Conservation (phyloP, 2,329 filamentous ascomycete species). For the Mariannaea elegans region DNA sequence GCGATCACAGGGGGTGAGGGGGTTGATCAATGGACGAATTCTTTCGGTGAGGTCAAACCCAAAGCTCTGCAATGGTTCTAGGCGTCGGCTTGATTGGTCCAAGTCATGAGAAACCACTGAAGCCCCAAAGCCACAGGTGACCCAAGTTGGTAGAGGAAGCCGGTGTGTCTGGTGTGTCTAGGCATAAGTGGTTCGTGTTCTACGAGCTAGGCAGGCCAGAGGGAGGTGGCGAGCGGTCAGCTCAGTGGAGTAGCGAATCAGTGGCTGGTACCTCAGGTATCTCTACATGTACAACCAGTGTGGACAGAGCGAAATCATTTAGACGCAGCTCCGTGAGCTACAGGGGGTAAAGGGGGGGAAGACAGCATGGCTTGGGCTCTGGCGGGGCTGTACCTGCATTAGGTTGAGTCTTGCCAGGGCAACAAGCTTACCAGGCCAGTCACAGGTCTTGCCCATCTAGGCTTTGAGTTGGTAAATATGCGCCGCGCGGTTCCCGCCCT, state of each 20-base stretch:
- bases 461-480: not conserved
- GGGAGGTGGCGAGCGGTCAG: conserved; percentile 19
- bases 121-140: conserved; percentile 6
- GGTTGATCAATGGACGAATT: not conserved
- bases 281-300: not conserved
- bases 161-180: conserved; percentile 1
- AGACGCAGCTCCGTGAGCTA: not conserved
- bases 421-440: conserved; percentile 22
- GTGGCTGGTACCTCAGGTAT: not conserved
- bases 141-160: not conserved
- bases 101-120: conserved; percentile 8
- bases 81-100: conserved; percentile 4
- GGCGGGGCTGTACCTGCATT: conserved; percentile 40
- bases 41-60: not conserved
- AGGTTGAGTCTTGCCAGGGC: conserved; percentile 34
- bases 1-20: not conserved
- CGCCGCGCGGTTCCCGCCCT: conserved; percentile 3
- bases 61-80: conserved; percentile 2
- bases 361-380: conserved; percentile 25
- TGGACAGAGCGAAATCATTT: not conserved
- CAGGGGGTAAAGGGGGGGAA: conserved; percentile 5
- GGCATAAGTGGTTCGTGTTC: conserved; percentile 11
- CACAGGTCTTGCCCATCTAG: not conserved
- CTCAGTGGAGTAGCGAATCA: not conserved
- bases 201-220: conserved; percentile 6